Conservation (phyloP, 495 filamentous ascomycete genomes). For the Lasiosphaeria miniovina region DNA sequence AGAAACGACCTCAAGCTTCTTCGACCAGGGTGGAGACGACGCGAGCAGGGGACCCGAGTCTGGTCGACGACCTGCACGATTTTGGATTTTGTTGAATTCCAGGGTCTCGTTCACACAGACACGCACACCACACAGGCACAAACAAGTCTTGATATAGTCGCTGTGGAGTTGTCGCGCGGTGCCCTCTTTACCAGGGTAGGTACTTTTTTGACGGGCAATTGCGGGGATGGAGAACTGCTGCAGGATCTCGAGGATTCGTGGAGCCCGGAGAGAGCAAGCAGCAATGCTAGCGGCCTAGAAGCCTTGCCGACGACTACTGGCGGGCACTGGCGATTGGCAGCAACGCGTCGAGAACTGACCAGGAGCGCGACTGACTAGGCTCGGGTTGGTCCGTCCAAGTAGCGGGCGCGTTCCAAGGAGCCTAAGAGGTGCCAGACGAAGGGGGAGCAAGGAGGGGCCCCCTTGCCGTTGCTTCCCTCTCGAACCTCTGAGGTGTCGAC, state of each 20-base stretch:
- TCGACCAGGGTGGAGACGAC: conserved; percentile 18
- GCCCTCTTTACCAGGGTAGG: too few species aligned
- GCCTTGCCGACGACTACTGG: conserved; percentile 5
- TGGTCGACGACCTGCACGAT: conserved; percentile 6
- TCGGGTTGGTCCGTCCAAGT: conserved; percentile 16
- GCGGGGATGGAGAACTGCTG: conserved; percentile 16
- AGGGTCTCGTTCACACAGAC: conserved; percentile 16
- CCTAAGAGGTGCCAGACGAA: conserved; percentile 17
- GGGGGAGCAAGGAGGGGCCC: conserved; percentile 3
- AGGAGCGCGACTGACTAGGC: conserved; percentile 17
- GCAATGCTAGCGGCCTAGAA: not conserved
- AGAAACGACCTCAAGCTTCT: conserved; percentile 15
- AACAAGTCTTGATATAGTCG: conserved; percentile 6
- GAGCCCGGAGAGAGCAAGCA: conserved; percentile 10
- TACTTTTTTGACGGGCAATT: not conserved
- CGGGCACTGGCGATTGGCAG: conserved; percentile 14
- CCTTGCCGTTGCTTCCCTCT: conserved; percentile 5
- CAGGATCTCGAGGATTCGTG: conserved; percentile 7
- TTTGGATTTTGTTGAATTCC: conserved; percentile 12
- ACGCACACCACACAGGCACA: too few species aligned
- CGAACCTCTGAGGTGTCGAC: conserved; percentile 7
- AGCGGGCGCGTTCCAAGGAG: conserved; percentile 16
- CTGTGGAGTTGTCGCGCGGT: not conserved
- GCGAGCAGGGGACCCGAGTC: conserved; percentile 14
- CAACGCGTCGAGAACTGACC: conserved; percentile 24